Evolutionary conservation across 1,139 yeast genomes (phyloP).

Genomic region (Dujonia santamariae): DNA sequence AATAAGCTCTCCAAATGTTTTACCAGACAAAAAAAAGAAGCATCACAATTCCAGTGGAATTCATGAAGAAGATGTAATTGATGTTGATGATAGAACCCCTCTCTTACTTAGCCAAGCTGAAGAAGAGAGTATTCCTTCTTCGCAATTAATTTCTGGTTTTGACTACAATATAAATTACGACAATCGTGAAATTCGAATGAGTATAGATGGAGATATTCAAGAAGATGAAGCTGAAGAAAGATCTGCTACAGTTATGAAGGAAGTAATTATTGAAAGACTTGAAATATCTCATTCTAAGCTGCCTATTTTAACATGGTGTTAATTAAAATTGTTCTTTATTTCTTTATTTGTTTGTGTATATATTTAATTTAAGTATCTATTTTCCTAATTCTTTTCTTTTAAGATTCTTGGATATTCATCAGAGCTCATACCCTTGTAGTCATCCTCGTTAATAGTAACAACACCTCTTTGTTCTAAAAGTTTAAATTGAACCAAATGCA

Average conservation of each 20-base stretch:
- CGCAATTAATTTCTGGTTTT: slow-evolving; percentile 18
- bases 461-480: slow-evolving; percentile 53
- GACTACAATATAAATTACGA: slow-evolving; percentile 17
- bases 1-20: too few species aligned
- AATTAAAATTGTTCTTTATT: too few species aligned
- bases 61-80: background rate
- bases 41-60: slow-evolving; percentile 1
- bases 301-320: slow-evolving; percentile 75
- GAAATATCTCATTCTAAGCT: slow-evolving; percentile 55
- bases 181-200: too few species aligned
- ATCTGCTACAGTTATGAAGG: slow-evolving; percentile 24
- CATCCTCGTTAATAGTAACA: slow-evolving; percentile 28
- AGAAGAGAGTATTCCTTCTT: slow-evolving; percentile 5
- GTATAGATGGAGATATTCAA: too few species aligned
- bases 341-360: too few species aligned
- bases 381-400: slow-evolving; percentile 1
- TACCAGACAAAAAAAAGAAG: too few species aligned
- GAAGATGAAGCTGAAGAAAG: too few species aligned
- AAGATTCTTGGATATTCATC: slow-evolving; percentile 30
- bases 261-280: slow-evolving; percentile 60
- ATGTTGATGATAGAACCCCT: slow-evolving; percentile 10
- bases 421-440: slow-evolving; percentile 24
- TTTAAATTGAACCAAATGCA: slow-evolving; percentile 58
- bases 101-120: slow-evolving; percentile 8
- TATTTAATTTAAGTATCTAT: too few species aligned